Base-by-base conservation (phyloP, 2,329 filamentous ascomycete species). In the Epichloe glyceriae region DNA sequence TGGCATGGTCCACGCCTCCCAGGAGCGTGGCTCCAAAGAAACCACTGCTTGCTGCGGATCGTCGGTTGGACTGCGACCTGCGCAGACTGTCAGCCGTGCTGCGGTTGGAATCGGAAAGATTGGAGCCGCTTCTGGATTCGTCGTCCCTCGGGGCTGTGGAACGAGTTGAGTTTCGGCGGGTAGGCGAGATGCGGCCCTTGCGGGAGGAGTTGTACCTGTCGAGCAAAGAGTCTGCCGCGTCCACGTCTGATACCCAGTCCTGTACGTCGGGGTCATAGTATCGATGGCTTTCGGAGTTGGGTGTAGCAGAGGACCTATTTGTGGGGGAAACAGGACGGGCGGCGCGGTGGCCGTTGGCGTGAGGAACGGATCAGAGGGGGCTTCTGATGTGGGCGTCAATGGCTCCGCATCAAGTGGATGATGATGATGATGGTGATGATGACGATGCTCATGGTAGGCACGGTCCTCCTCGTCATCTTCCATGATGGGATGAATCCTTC, bases 181-280 rank as follows among this genome's bases (percentile, higher is more conserved):
- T 66, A 1, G 72, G 71, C 3, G 72, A 73, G 7, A 57, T 52
- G 17, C 66, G 64, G 5, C 67, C 67, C 7, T 62, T 55, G 40
- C 62, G 57, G 47, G 58, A 55, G 19, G 62, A 63, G 43, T 67
- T 66, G 60, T 73, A 70, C 45, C 69, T 70, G 2, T 71, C 66
- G 17, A 80, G 66, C 8, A 80, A 65, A 1, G 73, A 70, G 53
- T 79, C 76, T 1, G 74, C 72, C 2, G 72, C 74, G 53, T 80
- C 76, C 1, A 79, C 69, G 37, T 79, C 75, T 0, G 72, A 71
- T 44, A 78, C 75, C 78, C 78, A 81, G 54, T 75, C 73, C 51
- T 75, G 74, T 2, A 80, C 76, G 34, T 80, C 78, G 0, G 72
- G 72, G 56, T 80, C 73, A 39, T 62, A 58, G 34, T 63, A 58